Percentiles rank a stretch among this genome's conserved stretches.
These are phyloP conservation scores for Psophocarpus tetragonolobus DNA, from an alignment of 306 rosid genomes.

Conservation along the genomic window DNA sequence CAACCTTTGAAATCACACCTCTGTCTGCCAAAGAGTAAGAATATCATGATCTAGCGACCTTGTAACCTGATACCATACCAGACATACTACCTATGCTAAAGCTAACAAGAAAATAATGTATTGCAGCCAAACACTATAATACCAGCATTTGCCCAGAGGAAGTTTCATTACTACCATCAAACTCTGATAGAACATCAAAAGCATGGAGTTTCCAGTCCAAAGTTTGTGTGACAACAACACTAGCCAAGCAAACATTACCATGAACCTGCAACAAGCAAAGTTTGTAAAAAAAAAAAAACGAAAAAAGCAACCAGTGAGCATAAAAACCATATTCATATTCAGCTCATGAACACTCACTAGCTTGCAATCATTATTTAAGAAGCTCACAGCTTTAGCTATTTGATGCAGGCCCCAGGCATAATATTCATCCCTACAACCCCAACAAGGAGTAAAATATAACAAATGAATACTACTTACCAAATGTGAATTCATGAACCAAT, in stretches of 20 bases:
- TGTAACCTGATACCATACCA: slow-evolving; percentile 5
- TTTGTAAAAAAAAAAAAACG: slow-evolving; percentile 29
- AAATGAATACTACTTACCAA: not conserved
- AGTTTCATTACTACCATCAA: slow-evolving; percentile 72
- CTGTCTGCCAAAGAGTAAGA: slow-evolving; percentile 3
- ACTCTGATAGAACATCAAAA: slow-evolving; percentile 93
- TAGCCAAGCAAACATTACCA: slow-evolving; percentile 89
- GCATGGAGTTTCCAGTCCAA: slow-evolving; percentile 99
- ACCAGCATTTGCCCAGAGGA: slow-evolving; percentile 87
- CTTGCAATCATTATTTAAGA: slow-evolving; percentile 94
- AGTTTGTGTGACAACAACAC: slow-evolving; percentile 95
- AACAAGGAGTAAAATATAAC: not conserved
- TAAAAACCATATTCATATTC: not conserved
- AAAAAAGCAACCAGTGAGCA: not conserved
- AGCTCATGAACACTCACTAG: slow-evolving; percentile 62
- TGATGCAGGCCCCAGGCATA: slow-evolving; percentile 96
- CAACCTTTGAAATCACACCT: slow-evolving; percentile 1
- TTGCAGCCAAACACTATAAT: slow-evolving; percentile 40
- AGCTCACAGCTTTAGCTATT: slow-evolving; percentile 97
- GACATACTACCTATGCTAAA: not conserved
- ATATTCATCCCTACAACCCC: slow-evolving; percentile 83
- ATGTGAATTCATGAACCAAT: slow-evolving; percentile 18
- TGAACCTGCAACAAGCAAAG: slow-evolving; percentile 68
- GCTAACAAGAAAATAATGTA: not conserved
- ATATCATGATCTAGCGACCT: not conserved